Conservation (phyloP, 306 rosid species). For the Abrus pulchellus region DNA sequence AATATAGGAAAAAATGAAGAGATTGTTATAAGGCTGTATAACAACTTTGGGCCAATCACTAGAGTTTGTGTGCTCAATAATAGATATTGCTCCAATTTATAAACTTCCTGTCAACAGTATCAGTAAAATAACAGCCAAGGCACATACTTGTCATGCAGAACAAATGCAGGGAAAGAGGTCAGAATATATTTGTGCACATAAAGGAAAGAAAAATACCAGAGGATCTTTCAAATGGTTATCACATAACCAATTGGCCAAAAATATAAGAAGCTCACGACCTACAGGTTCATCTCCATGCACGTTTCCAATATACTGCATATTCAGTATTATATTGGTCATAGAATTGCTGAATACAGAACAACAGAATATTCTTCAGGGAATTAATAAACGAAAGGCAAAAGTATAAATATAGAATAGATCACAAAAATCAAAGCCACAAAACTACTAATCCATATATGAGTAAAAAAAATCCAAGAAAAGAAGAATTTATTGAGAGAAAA, state of each 20-base stretch:
- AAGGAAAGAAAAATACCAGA: conserved; percentile 64
- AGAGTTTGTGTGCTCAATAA: not conserved
- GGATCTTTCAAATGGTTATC: conserved; percentile 87
- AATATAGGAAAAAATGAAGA: not conserved
- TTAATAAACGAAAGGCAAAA: conserved; percentile 25
- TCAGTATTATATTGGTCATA: conserved; percentile 52
- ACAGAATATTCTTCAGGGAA: conserved; percentile 14
- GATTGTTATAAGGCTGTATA: conserved; percentile 15
- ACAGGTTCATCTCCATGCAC: conserved; percentile 99
- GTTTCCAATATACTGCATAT: conserved; percentile 89
- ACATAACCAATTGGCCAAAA: conserved; percentile 94
- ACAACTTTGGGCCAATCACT: conserved; percentile 14
- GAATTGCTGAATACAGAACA: conserved; percentile 38
- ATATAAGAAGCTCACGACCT: conserved; percentile 86
- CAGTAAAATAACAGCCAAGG: not conserved
- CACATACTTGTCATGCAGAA: conserved; percentile 7
- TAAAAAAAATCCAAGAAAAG: not conserved
- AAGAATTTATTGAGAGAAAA: conserved; percentile 7
- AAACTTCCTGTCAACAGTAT: not conserved
- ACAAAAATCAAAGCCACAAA: conserved; percentile 9
- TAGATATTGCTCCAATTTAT: conserved; percentile 9
- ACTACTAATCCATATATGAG: not conserved
- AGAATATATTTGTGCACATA: conserved; percentile 3
- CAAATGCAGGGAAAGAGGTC: conserved; percentile 4
- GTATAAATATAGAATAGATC: conserved; percentile 18